These are phyloP conservation scores for Fusarium bulbicola DNA, from an alignment of 2,329 filamentous ascomycete genomes.

Conservation along the genomic window DNA sequence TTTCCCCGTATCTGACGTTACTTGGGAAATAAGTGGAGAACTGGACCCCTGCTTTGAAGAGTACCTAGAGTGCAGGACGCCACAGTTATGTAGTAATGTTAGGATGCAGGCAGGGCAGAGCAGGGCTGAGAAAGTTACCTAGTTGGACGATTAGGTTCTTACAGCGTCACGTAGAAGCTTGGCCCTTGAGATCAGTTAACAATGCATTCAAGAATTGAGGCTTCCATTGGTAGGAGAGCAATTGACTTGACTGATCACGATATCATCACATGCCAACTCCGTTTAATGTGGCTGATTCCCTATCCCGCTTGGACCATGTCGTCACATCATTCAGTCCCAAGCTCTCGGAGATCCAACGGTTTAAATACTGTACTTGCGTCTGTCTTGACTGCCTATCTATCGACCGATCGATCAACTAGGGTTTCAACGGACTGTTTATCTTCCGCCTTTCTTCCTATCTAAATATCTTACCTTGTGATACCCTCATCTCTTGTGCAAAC, in stretches of 20 bases:
- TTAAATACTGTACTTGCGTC: background rate
- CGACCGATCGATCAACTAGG: background rate
- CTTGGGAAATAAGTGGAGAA: conserved; percentile 2
- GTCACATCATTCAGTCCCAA: conserved; percentile 2
- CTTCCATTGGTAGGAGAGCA: too few relatives aligned
- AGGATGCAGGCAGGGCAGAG: background rate
- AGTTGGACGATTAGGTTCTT: conserved; percentile 14
- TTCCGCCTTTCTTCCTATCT: background rate
- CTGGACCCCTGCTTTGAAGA: conserved; percentile 1
- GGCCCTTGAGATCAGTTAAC: background rate
- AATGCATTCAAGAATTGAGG: too few relatives aligned
- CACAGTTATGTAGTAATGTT: background rate
- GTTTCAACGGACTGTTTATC: background rate
- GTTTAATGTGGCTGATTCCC: conserved; percentile 6
- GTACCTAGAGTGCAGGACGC: background rate
- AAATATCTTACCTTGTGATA: background rate
- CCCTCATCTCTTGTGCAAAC: background rate
- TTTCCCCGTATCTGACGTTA: too few relatives aligned
- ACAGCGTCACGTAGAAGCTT: conserved; percentile 2
- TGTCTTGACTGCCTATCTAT: background rate
- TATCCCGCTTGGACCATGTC: background rate
- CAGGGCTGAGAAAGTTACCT: background rate
- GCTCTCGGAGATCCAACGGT: background rate
- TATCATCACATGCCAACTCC: background rate
- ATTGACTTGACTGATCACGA: background rate